Evolutionary conservation across 2,329 filamentous ascomycete species (phyloP).

Genomic region (Botrytis tulipae): DNA sequence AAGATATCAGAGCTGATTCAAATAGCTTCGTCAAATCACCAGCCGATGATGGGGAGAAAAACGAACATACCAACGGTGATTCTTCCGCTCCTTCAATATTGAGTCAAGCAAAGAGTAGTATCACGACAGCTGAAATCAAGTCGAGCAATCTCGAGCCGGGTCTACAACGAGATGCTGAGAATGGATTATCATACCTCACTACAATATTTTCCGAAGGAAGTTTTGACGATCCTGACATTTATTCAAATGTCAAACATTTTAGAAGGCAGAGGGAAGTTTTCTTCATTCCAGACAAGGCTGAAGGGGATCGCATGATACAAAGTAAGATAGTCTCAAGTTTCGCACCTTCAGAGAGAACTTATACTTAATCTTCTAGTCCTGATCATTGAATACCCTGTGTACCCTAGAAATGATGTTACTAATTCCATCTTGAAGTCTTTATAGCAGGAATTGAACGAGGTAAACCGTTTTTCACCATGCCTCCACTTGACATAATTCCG

Average conservation of each 20-base stretch:
- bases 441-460: constrained; percentile 17
- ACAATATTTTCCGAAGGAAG: constrained; percentile 17
- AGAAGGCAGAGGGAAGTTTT: constrained; percentile 21
- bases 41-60: not conserved
- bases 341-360: not conserved
- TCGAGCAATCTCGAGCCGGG: constrained; percentile 13
- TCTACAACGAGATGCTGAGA: constrained; percentile 19
- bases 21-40: not conserved
- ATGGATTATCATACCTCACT: constrained; percentile 23
- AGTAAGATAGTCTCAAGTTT: constrained; percentile 13
- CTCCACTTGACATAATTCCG: constrained; percentile 16
- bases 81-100: constrained; percentile 10
- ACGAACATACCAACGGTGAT: not conserved
- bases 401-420: not conserved
- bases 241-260: constrained; percentile 19
- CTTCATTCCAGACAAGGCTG: constrained; percentile 23
- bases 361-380: not conserved
- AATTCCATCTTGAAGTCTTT: constrained; percentile 17
- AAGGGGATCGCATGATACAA: constrained; percentile 22
- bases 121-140: constrained; percentile 10
- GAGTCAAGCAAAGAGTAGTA: constrained; percentile 19
- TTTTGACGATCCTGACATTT: constrained; percentile 20
- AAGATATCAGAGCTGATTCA: not conserved
- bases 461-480: constrained; percentile 21
- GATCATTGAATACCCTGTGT: not conserved